phyloP scores from a whole-genome alignment of 345 rosid genomes.

The Arabidopsis suecica region DNA sequence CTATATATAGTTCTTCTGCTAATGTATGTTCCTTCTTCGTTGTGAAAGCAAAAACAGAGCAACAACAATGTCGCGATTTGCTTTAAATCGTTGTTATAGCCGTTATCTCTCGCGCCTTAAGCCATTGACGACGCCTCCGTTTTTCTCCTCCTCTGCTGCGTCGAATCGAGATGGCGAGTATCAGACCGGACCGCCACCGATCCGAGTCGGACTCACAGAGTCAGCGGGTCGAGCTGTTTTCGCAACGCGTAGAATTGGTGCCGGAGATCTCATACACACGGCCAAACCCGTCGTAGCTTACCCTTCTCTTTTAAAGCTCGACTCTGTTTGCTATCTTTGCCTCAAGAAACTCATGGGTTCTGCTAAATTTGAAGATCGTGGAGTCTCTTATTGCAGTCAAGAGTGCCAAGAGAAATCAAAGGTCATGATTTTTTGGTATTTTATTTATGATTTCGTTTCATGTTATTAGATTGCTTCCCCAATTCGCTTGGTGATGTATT shows the following conservation, averaged over 20 bases:
- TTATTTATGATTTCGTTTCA: not conserved
- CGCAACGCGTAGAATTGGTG: conserved; percentile 67
- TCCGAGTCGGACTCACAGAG: conserved; percentile 68
- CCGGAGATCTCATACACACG: conserved; percentile 84
- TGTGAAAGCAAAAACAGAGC: not conserved
- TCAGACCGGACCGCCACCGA: conserved; percentile 63
- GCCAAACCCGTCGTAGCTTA: conserved; percentile 67
- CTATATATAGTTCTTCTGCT: not conserved
- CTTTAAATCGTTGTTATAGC: conserved; percentile 47
- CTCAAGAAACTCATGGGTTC: conserved; percentile 51
- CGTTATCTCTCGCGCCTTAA: conserved; percentile 52
- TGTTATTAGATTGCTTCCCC: not conserved
- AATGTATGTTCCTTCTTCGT: not conserved
- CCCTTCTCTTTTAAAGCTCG: conserved; percentile 55
- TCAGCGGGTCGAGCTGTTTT: conserved; percentile 89
- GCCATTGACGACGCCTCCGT: not conserved
- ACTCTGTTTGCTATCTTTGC: conserved; percentile 72
- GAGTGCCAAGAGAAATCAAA: conserved; percentile 59
- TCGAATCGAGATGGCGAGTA: conserved; percentile 26
- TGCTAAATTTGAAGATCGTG: conserved; percentile 42
- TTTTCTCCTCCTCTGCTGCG: conserved; percentile 42
- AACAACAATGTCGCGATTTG: conserved; percentile 33
- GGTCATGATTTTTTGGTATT: conserved; percentile 42
- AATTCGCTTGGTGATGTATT: not conserved
- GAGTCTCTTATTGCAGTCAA: conserved; percentile 60